Evolutionary conservation across 106 monocot genomes (phyloP).

Genomic region (Dioscorea zingiberensis): DNA sequence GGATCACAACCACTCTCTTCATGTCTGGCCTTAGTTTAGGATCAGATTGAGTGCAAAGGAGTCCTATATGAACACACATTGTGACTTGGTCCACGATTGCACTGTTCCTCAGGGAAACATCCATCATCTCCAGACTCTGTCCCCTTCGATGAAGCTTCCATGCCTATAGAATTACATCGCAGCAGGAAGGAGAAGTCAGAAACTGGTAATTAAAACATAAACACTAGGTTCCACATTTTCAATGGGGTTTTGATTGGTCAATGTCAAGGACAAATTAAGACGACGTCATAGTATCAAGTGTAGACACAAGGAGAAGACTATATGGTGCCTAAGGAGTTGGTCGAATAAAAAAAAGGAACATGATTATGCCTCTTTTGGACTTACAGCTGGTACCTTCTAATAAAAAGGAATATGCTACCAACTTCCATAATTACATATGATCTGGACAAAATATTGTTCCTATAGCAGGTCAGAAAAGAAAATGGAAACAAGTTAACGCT

Average conservation of each 20-base stretch:
- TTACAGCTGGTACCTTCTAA: no score
- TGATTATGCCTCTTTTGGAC: no score
- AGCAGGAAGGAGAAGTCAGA: background rate
- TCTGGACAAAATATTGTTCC: no score
- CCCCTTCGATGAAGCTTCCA: conserved; percentile 52
- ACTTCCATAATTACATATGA: no score
- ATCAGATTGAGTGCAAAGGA: conserved; percentile 61
- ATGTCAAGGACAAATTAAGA: background rate
- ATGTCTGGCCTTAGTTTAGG: conserved; percentile 58
- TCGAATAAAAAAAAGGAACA: no score
- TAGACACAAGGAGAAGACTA: no score
- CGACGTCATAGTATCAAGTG: background rate
- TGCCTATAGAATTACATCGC: conserved; percentile 25
- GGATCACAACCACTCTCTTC: conserved; percentile 50
- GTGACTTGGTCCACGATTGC: conserved; percentile 40
- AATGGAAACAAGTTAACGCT: no score
- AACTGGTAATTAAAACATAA: background rate
- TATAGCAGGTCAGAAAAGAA: no score
- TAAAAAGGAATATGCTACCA: no score
- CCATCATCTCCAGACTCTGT: conserved; percentile 43
- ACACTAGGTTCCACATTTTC: background rate
- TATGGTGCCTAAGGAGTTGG: no score
- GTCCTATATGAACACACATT: conserved; percentile 49
- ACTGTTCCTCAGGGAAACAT: conserved; percentile 18
- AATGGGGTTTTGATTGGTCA: background rate